These are phyloP conservation scores for Cercospora zeina DNA, from an alignment of 2,329 filamentous ascomycete genomes.

Conservation along the genomic window DNA sequence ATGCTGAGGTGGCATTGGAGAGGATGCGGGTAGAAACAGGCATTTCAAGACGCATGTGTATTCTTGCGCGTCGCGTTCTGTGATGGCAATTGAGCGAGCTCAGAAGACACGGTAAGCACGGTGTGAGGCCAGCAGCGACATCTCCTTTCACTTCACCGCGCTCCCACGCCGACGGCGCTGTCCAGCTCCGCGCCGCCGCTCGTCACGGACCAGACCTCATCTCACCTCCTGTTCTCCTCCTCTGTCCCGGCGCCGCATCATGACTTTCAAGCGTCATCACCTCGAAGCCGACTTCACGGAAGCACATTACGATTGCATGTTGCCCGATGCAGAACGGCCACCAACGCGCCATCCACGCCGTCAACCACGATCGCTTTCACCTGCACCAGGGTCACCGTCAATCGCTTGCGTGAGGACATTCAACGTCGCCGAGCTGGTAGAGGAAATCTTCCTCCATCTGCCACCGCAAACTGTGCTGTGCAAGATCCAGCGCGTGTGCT, in stretches of 20 bases:
- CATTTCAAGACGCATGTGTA: no score
- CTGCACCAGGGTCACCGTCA: background rate
- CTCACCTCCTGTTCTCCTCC: background rate
- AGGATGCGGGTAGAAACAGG: no score
- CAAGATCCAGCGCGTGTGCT: conserved; percentile 14
- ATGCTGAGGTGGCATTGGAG: background rate
- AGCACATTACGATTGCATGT: conserved; percentile 1
- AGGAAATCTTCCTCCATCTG: conserved; percentile 18
- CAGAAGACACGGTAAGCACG: background rate
- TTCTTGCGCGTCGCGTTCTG: no score
- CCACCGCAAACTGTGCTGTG: conserved; percentile 13
- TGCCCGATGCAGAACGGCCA: background rate
- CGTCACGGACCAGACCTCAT: background rate
- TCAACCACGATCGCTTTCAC: background rate
- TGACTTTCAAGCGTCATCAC: conserved; percentile 16
- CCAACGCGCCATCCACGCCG: background rate
- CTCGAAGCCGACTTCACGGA: conserved; percentile 11
- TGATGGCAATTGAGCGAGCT: background rate
- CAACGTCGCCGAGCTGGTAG: conserved; percentile 14
- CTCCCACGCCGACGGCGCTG: background rate
- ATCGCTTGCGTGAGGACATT: conserved; percentile 1
- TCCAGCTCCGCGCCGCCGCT: background rate
- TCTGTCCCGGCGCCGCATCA: background rate
- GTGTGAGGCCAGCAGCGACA: background rate
- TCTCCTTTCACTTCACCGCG: background rate